Evolutionary conservation across 177 flowering plant species (phyloP).

Genomic region (Vitis hybrid): DNA sequence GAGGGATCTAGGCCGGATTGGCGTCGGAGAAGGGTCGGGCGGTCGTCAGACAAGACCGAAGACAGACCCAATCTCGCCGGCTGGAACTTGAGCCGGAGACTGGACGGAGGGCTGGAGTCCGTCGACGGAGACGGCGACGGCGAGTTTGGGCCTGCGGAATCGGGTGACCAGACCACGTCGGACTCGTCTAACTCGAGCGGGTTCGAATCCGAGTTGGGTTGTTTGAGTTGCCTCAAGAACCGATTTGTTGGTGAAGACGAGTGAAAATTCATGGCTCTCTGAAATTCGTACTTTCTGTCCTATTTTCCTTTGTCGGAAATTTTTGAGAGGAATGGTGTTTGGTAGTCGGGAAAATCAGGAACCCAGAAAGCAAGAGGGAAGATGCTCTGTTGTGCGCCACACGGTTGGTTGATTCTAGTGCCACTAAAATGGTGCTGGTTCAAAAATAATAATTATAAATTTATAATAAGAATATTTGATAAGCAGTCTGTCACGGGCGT

Average conservation of each 20-base stretch:
- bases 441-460: no score
- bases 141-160: constrained; percentile 9
- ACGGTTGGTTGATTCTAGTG: background rate
- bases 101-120: constrained; percentile 11
- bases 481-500: no score
- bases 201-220: constrained; percentile 20
- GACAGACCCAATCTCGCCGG: constrained; percentile 43
- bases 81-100: constrained; percentile 17
- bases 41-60: constrained; percentile 39
- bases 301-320: background rate
- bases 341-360: background rate
- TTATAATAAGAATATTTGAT: no score
- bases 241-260: constrained; percentile 27
- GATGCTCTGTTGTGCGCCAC: background rate
- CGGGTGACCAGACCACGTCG: constrained; percentile 51
- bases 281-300: background rate
- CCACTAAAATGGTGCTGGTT: background rate
- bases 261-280: background rate
- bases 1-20: constrained; percentile 36
- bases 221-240: constrained; percentile 28
- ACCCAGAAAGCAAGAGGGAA: background rate
- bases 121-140: constrained; percentile 6
- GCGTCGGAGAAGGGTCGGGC: constrained; percentile 29
- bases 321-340: background rate
- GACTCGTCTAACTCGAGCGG: constrained; percentile 47